Evolutionary conservation across 1,139 yeast species (phyloP).

Genomic region (Diutina neorugosa): DNA sequence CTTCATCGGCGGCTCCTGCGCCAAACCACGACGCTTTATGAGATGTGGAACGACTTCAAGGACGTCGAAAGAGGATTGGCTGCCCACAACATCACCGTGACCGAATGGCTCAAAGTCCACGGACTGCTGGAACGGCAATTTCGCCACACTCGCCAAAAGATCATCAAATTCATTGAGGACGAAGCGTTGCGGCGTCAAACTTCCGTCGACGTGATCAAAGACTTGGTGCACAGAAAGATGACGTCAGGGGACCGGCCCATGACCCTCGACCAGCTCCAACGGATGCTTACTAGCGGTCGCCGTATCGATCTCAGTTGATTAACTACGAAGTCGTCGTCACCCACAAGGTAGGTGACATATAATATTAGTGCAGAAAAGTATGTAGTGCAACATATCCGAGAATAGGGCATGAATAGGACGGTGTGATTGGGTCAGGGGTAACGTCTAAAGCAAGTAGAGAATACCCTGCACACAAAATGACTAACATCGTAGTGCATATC

Average conservation of each 20-base stretch:
- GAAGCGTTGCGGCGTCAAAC: constrained; percentile 16
- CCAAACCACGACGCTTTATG: constrained; percentile 22
- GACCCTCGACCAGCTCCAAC: constrained; percentile 28
- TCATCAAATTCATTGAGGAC: constrained; percentile 22
- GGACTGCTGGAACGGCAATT: constrained; percentile 25
- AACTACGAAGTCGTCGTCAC: neutral
- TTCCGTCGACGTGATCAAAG: constrained; percentile 18
- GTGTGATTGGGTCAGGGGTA: too few relatives aligned
- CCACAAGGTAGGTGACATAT: too few relatives aligned
- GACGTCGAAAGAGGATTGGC: constrained; percentile 18
- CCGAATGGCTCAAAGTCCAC: constrained; percentile 26
- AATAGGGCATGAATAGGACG: too few relatives aligned
- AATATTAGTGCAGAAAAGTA: too few relatives aligned
- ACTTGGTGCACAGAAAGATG: constrained; percentile 20
- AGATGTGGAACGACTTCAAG: constrained; percentile 30
- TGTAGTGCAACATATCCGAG: too few relatives aligned
- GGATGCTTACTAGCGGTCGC: constrained; percentile 24
- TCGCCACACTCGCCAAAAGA: constrained; percentile 22
- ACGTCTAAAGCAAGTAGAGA: too few relatives aligned
- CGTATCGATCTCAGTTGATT: constrained; percentile 16
- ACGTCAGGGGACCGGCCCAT: constrained; percentile 14
- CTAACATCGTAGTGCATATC: neutral
- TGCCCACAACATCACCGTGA: constrained; percentile 18
- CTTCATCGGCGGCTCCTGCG: constrained; percentile 11
- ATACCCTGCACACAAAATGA: neutral